These are phyloP conservation scores for Emericellopsis atlantica DNA, from an alignment of 2,329 filamentous ascomycete genomes.

Conservation along the genomic window DNA sequence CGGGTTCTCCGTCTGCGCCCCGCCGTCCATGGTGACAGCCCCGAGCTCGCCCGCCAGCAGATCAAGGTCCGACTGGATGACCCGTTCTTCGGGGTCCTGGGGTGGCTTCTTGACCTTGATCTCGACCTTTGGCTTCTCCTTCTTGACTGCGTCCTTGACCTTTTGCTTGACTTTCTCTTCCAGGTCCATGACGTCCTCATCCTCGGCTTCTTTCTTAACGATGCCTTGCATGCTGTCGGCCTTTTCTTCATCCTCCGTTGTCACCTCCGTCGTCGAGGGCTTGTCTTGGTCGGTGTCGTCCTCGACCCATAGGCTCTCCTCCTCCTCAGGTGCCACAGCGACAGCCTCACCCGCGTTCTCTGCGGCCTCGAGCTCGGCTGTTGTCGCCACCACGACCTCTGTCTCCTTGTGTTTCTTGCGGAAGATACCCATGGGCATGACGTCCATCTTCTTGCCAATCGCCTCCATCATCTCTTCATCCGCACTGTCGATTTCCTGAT, in stretches of 20 bases:
- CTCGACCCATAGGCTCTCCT: slow-evolving; percentile 31
- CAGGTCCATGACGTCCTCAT: slow-evolving; percentile 3
- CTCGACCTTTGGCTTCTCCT: slow-evolving; percentile 11
- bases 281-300: slow-evolving; percentile 2
- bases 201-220: slow-evolving; percentile 5
- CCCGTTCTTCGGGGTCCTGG: slow-evolving; percentile 24
- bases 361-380: slow-evolving; percentile 43
- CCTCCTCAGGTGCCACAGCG: neutral
- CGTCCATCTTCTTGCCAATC: slow-evolving; percentile 13
- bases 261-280: slow-evolving; percentile 13
- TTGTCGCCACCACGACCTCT: slow-evolving; percentile 39
- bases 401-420: slow-evolving; percentile 40
- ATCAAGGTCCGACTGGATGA: slow-evolving; percentile 25
- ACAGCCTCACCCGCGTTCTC: slow-evolving; percentile 32
- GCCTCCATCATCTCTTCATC: slow-evolving; percentile 26
- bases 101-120: slow-evolving; percentile 10
- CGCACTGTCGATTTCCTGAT: slow-evolving; percentile 32
- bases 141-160: neutral
- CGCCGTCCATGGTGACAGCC: slow-evolving; percentile 17
- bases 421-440: slow-evolving; percentile 42
- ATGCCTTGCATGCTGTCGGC: slow-evolving; percentile 18
- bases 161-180: neutral
- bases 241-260: slow-evolving; percentile 26
- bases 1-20: slow-evolving; percentile 12
- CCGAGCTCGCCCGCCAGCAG: slow-evolving; percentile 30